A percentile compares a stretch with the other conserved stretches of the same genome.
phyloP scores from a whole-genome alignment of 2,329 filamentous ascomycete species.

The Fusarium newnesense region DNA sequence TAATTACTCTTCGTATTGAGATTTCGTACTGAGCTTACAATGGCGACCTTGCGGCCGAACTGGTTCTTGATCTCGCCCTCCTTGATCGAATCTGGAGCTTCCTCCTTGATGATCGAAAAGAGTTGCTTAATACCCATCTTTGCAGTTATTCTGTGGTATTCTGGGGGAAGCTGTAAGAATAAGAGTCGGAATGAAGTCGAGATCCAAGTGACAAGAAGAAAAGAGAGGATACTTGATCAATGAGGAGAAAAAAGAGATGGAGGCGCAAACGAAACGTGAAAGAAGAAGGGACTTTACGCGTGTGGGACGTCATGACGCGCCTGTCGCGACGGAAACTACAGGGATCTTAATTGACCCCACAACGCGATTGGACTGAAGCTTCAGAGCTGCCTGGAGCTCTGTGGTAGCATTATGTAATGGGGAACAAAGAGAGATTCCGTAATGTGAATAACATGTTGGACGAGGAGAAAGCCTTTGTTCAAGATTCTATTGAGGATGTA shows the following conservation, averaged over 20 bases:
- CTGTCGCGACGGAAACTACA: constrained; percentile 39
- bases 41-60: constrained; percentile 97
- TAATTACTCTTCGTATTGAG: not conserved
- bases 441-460: not conserved
- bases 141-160: constrained; percentile 19
- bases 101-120: constrained; percentile 85
- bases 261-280: constrained; percentile 22
- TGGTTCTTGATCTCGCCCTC: constrained; percentile 99
- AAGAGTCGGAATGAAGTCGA: not conserved
- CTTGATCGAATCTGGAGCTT: constrained; percentile 95
- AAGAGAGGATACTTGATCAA: not conserved
- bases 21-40: constrained; percentile 69
- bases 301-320: constrained; percentile 45
- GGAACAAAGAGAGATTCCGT: not conserved
- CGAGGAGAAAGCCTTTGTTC: not conserved
- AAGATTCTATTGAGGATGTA: rapidly evolving
- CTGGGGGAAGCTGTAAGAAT: not conserved
- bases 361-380: constrained; percentile 8
- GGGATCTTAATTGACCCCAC: constrained; percentile 48
- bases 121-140: constrained; percentile 77
- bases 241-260: constrained; percentile 1
- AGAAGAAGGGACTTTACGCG: constrained; percentile 38
- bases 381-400: not conserved
- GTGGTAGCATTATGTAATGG: not conserved
- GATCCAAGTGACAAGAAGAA: not conserved